Evolutionary conservation across 2,329 filamentous ascomycete species (phyloP).

Genomic region (Parascedosporium putredinis): DNA sequence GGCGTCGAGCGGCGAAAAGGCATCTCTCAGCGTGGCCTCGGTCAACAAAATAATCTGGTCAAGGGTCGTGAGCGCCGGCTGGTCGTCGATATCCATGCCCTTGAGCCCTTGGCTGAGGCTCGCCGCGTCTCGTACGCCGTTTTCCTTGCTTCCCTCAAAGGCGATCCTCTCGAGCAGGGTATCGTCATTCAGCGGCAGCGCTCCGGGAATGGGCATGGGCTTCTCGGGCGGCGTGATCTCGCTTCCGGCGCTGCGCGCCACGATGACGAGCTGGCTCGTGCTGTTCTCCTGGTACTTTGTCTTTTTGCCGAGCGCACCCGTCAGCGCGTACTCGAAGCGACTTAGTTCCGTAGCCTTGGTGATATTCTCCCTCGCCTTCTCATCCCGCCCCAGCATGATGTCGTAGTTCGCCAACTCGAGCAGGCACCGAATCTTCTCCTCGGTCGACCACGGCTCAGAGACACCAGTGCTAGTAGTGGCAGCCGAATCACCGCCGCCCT

Average conservation of each 20-base stretch:
- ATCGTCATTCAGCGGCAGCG: slow-evolving; percentile 78
- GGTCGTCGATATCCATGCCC: slow-evolving; percentile 62
- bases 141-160: slow-evolving; percentile 53
- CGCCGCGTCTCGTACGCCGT: slow-evolving; percentile 25
- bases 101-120: slow-evolving; percentile 47
- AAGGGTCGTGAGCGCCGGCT: slow-evolving; percentile 70
- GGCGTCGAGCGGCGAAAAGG: slow-evolving; percentile 69
- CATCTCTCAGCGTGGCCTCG: slow-evolving; percentile 80
- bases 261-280: slow-evolving; percentile 79
- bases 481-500: no score
- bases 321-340: slow-evolving; percentile 72
- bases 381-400: slow-evolving; percentile 73
- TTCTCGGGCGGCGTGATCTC: slow-evolving; percentile 12
- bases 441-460: slow-evolving; percentile 31
- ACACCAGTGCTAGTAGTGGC: no score
- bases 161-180: slow-evolving; percentile 81
- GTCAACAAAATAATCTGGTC: slow-evolving; percentile 88
- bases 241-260: slow-evolving; percentile 65
- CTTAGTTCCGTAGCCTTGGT: slow-evolving; percentile 54
- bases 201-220: slow-evolving; percentile 41
- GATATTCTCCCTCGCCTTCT: slow-evolving; percentile 61
- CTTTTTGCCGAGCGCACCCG: slow-evolving; percentile 75
- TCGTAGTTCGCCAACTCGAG: slow-evolving; percentile 76
- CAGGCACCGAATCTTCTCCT: slow-evolving; percentile 58
- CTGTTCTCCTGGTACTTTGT: slow-evolving; percentile 72